Conservation (phyloP, 202 grass and related monocot species). For the Digitaria exilis region DNA sequence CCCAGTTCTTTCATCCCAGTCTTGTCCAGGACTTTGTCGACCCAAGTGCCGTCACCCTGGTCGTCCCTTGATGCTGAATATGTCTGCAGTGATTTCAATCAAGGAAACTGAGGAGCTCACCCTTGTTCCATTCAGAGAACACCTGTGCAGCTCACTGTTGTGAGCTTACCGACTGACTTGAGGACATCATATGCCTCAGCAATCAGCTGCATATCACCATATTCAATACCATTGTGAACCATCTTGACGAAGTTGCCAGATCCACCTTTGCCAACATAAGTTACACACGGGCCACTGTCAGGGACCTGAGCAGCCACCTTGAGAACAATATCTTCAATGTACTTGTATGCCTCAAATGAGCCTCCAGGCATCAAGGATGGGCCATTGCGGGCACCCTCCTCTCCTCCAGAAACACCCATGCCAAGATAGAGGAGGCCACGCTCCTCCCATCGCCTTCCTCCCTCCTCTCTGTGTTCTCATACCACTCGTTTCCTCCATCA, state of each 20-base stretch:
- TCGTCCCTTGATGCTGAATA: constrained; percentile 85
- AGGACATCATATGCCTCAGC: constrained; percentile 86
- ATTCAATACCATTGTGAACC: constrained; percentile 94
- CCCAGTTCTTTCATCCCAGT: constrained; percentile 90
- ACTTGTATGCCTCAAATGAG: constrained; percentile 70
- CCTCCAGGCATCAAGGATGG: constrained; percentile 82
- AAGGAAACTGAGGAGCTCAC: constrained; percentile 89
- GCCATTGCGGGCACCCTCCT: constrained; percentile 81
- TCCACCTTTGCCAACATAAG: constrained; percentile 70
- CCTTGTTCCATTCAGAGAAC: constrained; percentile 89
- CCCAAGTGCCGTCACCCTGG: constrained; percentile 67
- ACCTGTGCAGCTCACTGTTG: constrained; percentile 78
- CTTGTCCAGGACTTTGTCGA: constrained; percentile 94
- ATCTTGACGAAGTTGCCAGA: constrained; percentile 95
- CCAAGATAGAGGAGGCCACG: constrained; percentile 83
- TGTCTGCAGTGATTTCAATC: constrained; percentile 83
- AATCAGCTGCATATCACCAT: constrained; percentile 90
- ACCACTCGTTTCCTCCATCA: constrained; percentile 91
- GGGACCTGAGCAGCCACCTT: constrained; percentile 74
- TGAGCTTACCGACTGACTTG: constrained; percentile 80
- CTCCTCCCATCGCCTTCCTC: constrained; percentile 77
- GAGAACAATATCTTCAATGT: constrained; percentile 71
- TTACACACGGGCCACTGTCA: constrained; percentile 73
- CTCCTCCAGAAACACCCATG: constrained; percentile 87
- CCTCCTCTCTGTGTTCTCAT: constrained; percentile 62